A percentile compares a stretch with the other conserved stretches of the same genome.
Conservation (phyloP, 371 early-diverging fungal genomes). For the Apophysomyces trapeziformis region DNA sequence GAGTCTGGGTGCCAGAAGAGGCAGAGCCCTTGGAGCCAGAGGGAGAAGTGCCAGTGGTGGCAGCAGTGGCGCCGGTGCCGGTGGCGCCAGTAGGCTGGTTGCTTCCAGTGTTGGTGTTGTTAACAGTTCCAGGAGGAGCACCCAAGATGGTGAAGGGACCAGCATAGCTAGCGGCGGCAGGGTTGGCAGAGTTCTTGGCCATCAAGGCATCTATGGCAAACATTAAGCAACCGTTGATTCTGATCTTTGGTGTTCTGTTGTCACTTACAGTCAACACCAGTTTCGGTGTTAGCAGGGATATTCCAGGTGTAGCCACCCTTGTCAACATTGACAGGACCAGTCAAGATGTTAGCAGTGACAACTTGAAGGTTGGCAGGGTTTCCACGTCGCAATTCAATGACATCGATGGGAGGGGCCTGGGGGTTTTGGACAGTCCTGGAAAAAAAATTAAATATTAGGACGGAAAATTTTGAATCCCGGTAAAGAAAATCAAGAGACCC, state of each 20-base stretch:
- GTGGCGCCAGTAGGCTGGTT: not conserved
- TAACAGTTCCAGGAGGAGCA: not conserved
- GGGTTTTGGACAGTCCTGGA: constrained; percentile 15
- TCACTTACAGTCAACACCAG: constrained; percentile 9
- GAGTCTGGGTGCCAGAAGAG: not conserved
- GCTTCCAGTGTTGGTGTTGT: not conserved
- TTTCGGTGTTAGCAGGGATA: constrained; percentile 12
- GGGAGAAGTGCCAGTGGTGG: not conserved
- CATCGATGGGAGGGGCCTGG: constrained; percentile 6
- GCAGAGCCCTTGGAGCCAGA: not conserved
- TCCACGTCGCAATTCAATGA: constrained; percentile 18
- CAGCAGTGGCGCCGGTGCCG: not conserved
- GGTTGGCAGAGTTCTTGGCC: constrained; percentile 1
- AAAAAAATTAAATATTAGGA: not conserved
- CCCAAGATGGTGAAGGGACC: not conserved
- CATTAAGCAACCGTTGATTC: not conserved
- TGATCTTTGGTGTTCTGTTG: not conserved
- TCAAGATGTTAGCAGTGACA: constrained; percentile 8
- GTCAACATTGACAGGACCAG: not conserved
- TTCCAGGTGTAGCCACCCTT: constrained; percentile 6
- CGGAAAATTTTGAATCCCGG: not conserved
- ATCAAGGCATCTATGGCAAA: not conserved
- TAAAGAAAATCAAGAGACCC: not conserved
- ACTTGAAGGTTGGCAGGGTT: constrained; percentile 9
- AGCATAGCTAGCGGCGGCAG: not conserved